A percentile compares a stretch with the other conserved stretches of the same genome.
These are phyloP conservation scores for Malassezia restricta DNA, from an alignment of 1,284 basidiomycete species.

Conservation along the genomic window DNA sequence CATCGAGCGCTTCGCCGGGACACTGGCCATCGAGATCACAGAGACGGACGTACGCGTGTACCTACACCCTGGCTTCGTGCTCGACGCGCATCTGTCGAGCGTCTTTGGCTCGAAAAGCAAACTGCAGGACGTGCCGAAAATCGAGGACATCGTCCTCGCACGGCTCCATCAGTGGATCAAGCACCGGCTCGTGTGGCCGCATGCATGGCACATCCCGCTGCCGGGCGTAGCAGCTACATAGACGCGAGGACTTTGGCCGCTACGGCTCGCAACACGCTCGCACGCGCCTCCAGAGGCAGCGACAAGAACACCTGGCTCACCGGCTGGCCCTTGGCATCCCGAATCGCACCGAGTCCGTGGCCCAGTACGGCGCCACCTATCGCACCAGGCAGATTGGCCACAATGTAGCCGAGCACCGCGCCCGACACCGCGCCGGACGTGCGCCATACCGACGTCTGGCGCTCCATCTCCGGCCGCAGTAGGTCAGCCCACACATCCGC, in stretches of 20 bases:
- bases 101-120: constrained; percentile 53
- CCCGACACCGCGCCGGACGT: constrained; percentile 2
- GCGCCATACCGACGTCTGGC: constrained; percentile 10
- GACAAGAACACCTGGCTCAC: constrained; percentile 63
- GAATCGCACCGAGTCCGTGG: constrained; percentile 34
- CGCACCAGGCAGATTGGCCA: constrained; percentile 12
- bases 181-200: constrained; percentile 51
- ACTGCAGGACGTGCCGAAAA: constrained; percentile 54
- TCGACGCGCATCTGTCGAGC: constrained; percentile 51
- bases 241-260: constrained; percentile 66
- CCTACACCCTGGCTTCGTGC: constrained; percentile 53
- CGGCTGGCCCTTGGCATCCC: constrained; percentile 44
- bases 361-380: constrained; percentile 40
- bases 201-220: constrained; percentile 48
- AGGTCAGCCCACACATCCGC: constrained; percentile 42
- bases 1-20: constrained; percentile 52
- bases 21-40: constrained; percentile 21
- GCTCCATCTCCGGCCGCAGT: constrained; percentile 40
- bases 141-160: constrained; percentile 53
- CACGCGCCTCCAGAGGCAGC: constrained; percentile 68
- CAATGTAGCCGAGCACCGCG: constrained; percentile 8
- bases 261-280: constrained; percentile 65
- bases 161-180: constrained; percentile 50
- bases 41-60: constrained; percentile 49
- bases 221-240: constrained; percentile 27